These are phyloP conservation scores for Candida dubliniensis DNA, from an alignment of 1,139 yeast genomes.

Conservation along the genomic window DNA sequence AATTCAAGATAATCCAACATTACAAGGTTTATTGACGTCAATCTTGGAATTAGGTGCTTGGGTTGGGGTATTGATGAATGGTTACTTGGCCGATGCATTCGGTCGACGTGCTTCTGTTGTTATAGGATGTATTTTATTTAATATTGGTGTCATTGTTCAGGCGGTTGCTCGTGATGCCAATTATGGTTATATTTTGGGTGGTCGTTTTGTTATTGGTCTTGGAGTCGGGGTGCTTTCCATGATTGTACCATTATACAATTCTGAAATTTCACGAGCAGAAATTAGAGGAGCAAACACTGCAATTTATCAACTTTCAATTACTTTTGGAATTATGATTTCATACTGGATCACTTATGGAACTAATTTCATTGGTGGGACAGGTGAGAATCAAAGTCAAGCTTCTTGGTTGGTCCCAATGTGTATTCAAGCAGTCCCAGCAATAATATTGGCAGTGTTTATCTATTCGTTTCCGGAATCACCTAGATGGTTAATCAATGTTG, in stretches of 20 bases:
- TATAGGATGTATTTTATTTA: constrained; percentile 24
- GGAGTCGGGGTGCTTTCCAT: constrained; percentile 25
- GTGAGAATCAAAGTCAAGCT: constrained; percentile 44
- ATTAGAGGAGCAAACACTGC: constrained; percentile 67
- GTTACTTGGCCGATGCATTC: constrained; percentile 23
- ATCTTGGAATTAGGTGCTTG: constrained; percentile 24
- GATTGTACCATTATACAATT: constrained; percentile 23
- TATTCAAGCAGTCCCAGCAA: constrained; percentile 26
- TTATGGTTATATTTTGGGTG: constrained; percentile 22
- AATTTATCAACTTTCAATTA: constrained; percentile 64
- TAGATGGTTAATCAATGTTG: constrained; percentile 22
- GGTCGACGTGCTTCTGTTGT: constrained; percentile 37
- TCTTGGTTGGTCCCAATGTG: constrained; percentile 29
- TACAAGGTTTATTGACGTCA: constrained; percentile 26
- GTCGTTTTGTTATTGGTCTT: constrained; percentile 25
- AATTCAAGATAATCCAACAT: constrained; percentile 20
- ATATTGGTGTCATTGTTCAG: constrained; percentile 40
- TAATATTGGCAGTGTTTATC: constrained; percentile 19
- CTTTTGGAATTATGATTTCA: constrained; percentile 65
- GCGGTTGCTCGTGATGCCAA: constrained; percentile 17
- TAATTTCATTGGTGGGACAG: constrained; percentile 22
- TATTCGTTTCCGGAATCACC: constrained; percentile 23
- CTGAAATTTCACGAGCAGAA: constrained; percentile 39
- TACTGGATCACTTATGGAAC: constrained; percentile 72
- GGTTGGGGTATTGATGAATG: constrained; percentile 22